Base-by-base conservation (phyloP, 2,329 filamentous ascomycete genomes). In the Beauveria australis region DNA sequence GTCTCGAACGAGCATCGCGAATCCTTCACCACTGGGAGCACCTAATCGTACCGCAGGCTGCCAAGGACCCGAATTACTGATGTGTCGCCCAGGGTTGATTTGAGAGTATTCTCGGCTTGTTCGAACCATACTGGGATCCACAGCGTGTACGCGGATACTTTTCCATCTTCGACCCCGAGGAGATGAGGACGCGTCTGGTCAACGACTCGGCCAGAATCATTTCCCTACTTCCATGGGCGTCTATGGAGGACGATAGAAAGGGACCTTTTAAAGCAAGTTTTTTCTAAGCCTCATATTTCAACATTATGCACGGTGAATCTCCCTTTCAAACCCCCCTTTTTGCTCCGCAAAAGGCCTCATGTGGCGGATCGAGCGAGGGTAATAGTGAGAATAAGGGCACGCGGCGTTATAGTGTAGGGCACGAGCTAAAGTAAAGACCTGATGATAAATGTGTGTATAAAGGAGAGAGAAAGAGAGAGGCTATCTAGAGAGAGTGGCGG, bases 91-190 rank as follows among this genome's bases (percentile, higher is more conserved):
- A 74, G 71, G 53, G 74, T 87, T 8, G n/a, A n/a, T n/a, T n/a
- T n/a, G 84, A 87, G 66, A 81, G 77, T 19, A 81, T 86, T 53
- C 73, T 87, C 61, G 84, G 84, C 0, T 87, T 87, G 64, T 77
- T 87, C 7, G 83, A 87, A 67, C 83, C 82, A 2, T 87, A 87
- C 65, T 76, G 83, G 61, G 84, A 87, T 67, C 84, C 84, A 2
- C 74, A 79, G 60, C 82, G 83, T 18, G 77, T 82, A 22, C 75
- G 84, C 53, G 84, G 79, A 1, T 76, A 87, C 60, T 79, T 26
- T 26, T 79, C 76, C 43, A 79, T 85, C 72, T 77, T 89, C 40
- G 89, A 91, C 70, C 76, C 84, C 66, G 82, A 88, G 64, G 82
- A 88, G 40, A 89, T 87, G 1, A 65, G 60, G 30, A 10, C 9